These are phyloP conservation scores for Helianthus tuberosus DNA, from an alignment of 129 eudicot species.

Conservation along the genomic window DNA sequence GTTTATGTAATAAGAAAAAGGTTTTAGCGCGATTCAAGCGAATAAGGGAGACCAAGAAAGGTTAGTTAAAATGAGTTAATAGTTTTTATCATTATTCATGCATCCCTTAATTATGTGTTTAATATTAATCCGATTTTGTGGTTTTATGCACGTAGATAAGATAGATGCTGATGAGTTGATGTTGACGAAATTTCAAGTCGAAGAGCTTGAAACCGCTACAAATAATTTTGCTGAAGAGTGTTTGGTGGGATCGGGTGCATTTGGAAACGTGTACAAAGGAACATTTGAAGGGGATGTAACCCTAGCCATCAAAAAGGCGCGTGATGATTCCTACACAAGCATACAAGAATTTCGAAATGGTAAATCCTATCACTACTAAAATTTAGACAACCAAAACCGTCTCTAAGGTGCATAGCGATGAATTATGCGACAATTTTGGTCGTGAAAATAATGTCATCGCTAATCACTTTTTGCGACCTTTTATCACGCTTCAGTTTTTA, in stretches of 20 bases:
- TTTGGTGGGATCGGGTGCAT: slow-evolving; percentile 75
- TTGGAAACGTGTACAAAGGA: slow-evolving; percentile 75
- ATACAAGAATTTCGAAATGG: slow-evolving; percentile 72
- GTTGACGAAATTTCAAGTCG: slow-evolving; percentile 54
- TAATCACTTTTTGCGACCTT: neutral
- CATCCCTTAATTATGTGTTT: neutral
- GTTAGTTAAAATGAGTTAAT: slow-evolving; percentile 28
- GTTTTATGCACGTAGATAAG: slow-evolving; percentile 35
- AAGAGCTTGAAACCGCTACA: slow-evolving; percentile 71
- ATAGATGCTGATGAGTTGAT: slow-evolving; percentile 54
- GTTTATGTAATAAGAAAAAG: slow-evolving; percentile 51
- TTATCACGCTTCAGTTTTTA: neutral
- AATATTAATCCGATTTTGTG: neutral
- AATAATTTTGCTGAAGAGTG: slow-evolving; percentile 56
- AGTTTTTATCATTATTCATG: neutral
- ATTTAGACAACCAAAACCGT: neutral
- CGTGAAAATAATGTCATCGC: neutral
- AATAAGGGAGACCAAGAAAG: slow-evolving; percentile 30
- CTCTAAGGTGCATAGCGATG: neutral
- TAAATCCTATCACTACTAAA: slow-evolving; percentile 14
- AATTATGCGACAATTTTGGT: neutral
- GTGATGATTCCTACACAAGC: slow-evolving; percentile 60
- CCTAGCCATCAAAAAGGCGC: slow-evolving; percentile 68
- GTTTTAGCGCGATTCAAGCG: slow-evolving; percentile 35
- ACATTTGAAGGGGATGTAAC: slow-evolving; percentile 52